Base-by-base conservation (phyloP, 352 stramenopile species). In the Globisporangium barbulae region DNA sequence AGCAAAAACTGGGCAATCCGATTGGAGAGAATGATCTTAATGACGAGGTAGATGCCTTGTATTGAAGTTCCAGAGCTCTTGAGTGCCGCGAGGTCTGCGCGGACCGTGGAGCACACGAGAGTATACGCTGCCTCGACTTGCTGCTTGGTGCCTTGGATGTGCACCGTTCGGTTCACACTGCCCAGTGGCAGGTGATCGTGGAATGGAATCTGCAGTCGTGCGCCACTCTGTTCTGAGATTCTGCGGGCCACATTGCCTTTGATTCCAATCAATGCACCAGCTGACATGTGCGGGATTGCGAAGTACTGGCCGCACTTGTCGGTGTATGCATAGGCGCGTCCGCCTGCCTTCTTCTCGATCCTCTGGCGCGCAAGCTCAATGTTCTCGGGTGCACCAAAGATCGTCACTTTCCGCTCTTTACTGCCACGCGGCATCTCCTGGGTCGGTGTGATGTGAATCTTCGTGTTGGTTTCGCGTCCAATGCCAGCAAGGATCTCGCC, bases 101-200 rank as follows among this genome's bases (percentile, higher is more conserved):
- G 71, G 10, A 92, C 57, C 22, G 72, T 75, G 10, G 47, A 58
- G 6, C 62, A 53, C 47, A 79, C 63, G 17, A 85, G 59, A n/a
- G 61, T 49, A 47, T 61, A 64, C 10, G 81, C 81, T 30, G 75
- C 72, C 42, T 88, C 72, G 19, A 74, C 62, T 49, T 90, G 76
- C 22, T 78, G 66, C 13, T n/a, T 53, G 7, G 52, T 76, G 39
- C 83, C 83, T 69, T 89, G 81, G 12, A 92, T 71, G 55, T 92
- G 83, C 13, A 90, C 59, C 33, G 81, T 78, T 21, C 78, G 78
- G 65, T 90, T 90, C 12, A 88, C 28, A 49, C 77, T 79, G 55
- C 83, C 83, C 1, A 92, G 42, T 0, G 83, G 79, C n/a, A 90
- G 37, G 35, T 81, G 63, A 9, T 89, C 72, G 2, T 74, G 53